Base-by-base conservation (phyloP, 2,329 filamentous ascomycete genomes). In the Cercospora berteroae region DNA sequence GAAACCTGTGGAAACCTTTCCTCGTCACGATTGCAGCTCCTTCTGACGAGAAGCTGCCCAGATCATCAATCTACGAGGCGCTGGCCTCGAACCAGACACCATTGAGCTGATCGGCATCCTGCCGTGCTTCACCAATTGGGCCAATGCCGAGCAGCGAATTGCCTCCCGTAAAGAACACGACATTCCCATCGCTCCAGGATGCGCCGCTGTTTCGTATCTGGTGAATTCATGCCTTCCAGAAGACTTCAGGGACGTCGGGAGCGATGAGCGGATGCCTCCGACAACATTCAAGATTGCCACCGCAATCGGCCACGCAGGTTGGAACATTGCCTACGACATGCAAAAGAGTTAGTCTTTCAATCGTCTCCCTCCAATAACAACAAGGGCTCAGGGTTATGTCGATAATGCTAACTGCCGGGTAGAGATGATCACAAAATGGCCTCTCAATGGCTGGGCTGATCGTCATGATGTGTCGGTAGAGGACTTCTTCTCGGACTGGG, bases 41-140 rank as follows among this genome's bases (percentile, higher is more conserved):
- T 13, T 25, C 48, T 55, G 48, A 55, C 48, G 4, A 27, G 23
- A 55, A 4, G 23, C 12, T 23, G 44, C 55, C 52, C 16, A 58
- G 55, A n/a, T 18, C 55, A 63, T 50, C 27, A 55, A 59, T 27
- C 44, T 67, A 2, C 33, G 65, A 12, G 20, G 60, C 3, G 60
- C 60, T 18, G 68, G 68, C 23, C 36, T 67, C 50, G 59, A 59
- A 10, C 62, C 62, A 20, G 39, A 52, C 27, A 66, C 65, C 18
- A 61, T 67, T 27, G 68, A 67, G 23, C 39, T 69, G 8, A 66
- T 69, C 16, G 60, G 59, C 16, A 52, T 65, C 52, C 68, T 69
- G 16, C 65, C 68, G 6, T 69, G 65, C 63, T 69, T 69, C 62
- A 60, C 55, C 16, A 60, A 57, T 60, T 56, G 65, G 12, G 63